Conservation (phyloP, 2,329 filamentous ascomycete species). For the Clarireedia homoeocarpa region DNA sequence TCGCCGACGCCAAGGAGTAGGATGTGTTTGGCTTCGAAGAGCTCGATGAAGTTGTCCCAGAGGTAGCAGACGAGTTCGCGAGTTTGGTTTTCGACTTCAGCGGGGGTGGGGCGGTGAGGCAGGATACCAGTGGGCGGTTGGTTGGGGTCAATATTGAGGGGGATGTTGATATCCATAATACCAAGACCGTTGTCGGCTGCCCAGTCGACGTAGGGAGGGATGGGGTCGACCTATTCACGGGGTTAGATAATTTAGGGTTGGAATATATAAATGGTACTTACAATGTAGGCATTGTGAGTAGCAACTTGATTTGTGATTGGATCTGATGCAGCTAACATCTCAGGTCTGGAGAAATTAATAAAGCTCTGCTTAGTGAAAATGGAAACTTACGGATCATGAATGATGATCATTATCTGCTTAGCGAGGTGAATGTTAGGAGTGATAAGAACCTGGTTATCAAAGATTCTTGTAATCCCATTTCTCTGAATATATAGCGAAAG, state of each 20-base stretch:
- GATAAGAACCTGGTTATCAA: conserved; percentile 78
- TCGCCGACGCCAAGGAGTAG: conserved; percentile 87
- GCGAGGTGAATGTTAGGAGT: conserved; percentile 62
- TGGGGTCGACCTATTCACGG: conserved; percentile 53
- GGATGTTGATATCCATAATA: conserved; percentile 87
- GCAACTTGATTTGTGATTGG: conserved; percentile 66
- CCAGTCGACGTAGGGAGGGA: conserved; percentile 79
- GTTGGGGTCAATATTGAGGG: conserved; percentile 29
- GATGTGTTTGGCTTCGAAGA: conserved; percentile 60
- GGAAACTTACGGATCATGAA: conserved; percentile 74
- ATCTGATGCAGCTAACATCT: conserved; percentile 60
- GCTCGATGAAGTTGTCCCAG: conserved; percentile 95
- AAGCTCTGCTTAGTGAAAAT: neutral
- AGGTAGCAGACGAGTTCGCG: conserved; percentile 76
- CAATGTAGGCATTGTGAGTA: conserved; percentile 80
- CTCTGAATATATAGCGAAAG: conserved; percentile 72
- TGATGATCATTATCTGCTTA: conserved; percentile 69
- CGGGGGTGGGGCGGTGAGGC: conserved; percentile 37
- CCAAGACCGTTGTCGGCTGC: conserved; percentile 68
- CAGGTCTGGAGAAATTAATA: conserved; percentile 44
- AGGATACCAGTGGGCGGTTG: neutral
- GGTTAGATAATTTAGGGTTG: neutral
- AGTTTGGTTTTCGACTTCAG: conserved; percentile 42
- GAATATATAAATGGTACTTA: conserved; percentile 34
- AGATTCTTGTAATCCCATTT: conserved; percentile 63